A percentile compares a stretch with the other conserved stretches of the same genome.
phyloP scores from a whole-genome alignment of 176 grass and related monocot genomes.

The Calamus simplicifolius region DNA sequence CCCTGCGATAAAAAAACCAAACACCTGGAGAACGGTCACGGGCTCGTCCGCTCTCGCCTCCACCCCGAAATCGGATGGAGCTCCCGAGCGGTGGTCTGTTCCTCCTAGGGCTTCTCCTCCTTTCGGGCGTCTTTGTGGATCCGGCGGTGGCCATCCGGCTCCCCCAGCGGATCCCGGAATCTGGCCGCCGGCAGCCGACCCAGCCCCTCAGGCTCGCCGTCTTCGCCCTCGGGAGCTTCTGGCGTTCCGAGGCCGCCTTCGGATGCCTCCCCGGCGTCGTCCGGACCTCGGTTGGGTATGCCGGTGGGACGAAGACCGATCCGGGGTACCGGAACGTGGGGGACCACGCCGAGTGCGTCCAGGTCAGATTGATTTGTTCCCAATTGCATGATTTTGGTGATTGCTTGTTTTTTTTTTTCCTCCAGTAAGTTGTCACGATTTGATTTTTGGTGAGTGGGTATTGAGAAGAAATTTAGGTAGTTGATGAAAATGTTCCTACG shows the following conservation, averaged over 20 bases:
- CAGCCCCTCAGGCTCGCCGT: conserved; percentile 33
- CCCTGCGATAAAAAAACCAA: no score
- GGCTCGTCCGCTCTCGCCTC: no score
- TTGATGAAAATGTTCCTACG: no score
- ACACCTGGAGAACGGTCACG: no score
- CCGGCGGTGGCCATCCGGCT: conserved; percentile 15
- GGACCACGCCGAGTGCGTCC: conserved; percentile 92
- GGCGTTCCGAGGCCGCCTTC: conserved; percentile 70
- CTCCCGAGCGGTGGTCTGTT: not conserved
- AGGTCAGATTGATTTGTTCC: conserved; percentile 19
- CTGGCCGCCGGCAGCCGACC: not conserved
- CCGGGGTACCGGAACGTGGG: conserved; percentile 75
- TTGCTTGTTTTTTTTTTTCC: no score
- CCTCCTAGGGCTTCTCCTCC: conserved; percentile 16
- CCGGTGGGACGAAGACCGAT: conserved; percentile 60
- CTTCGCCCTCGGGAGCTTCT: conserved; percentile 93
- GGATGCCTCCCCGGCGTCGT: conserved; percentile 66
- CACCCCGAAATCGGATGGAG: conserved; percentile 9
- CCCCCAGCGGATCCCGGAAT: conserved; percentile 5
- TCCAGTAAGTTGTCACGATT: no score
- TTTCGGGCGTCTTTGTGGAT: conserved; percentile 10
- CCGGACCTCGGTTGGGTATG: conserved; percentile 83
- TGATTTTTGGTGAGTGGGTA: no score
- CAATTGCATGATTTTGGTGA: no score
- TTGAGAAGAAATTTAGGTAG: no score